Percentiles rank a stretch among this genome's conserved stretches.
phyloP scores from a whole-genome alignment of 2,329 filamentous ascomycete species.

The Penicillium sp. region DNA sequence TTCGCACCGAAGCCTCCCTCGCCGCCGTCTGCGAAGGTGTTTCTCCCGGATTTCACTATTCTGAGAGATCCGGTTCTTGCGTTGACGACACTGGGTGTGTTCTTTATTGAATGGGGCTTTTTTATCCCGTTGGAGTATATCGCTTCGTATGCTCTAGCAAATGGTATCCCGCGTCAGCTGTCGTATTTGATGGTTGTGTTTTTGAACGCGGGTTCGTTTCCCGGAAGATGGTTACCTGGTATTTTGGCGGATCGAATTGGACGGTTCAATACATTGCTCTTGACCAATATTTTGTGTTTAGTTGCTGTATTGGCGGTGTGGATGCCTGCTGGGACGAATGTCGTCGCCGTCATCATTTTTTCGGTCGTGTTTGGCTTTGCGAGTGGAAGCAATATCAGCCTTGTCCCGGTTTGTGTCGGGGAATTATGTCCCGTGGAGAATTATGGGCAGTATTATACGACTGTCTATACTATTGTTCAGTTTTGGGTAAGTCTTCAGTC shows the following conservation, averaged over 20 bases:
- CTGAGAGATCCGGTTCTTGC: conserved; percentile 24
- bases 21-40: conserved; percentile 23
- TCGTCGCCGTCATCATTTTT: conserved; percentile 30
- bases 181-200: conserved; percentile 41
- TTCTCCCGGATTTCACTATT: conserved; percentile 27
- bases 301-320: conserved; percentile 37
- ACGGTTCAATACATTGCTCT: conserved; percentile 40
- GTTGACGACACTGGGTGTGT: conserved; percentile 39
- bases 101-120: conserved; percentile 45
- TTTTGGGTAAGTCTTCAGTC: conserved; percentile 30
- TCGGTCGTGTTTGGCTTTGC: conserved; percentile 44
- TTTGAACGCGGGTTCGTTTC: conserved; percentile 41
- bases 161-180: conserved; percentile 33
- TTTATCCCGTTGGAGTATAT: conserved; percentile 47
- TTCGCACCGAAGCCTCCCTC: conserved; percentile 15
- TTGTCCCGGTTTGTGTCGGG: conserved; percentile 53
- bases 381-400: conserved; percentile 46
- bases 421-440: conserved; percentile 52
- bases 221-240: conserved; percentile 42
- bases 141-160: conserved; percentile 38
- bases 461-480: conserved; percentile 41
- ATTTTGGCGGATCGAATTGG: conserved; percentile 42
- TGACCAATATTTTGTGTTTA: conserved; percentile 35
- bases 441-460: conserved; percentile 51
- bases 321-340: conserved; percentile 33